phyloP scores from a whole-genome alignment of 495 filamentous ascomycete genomes.

The Penicillium egyptiacum region DNA sequence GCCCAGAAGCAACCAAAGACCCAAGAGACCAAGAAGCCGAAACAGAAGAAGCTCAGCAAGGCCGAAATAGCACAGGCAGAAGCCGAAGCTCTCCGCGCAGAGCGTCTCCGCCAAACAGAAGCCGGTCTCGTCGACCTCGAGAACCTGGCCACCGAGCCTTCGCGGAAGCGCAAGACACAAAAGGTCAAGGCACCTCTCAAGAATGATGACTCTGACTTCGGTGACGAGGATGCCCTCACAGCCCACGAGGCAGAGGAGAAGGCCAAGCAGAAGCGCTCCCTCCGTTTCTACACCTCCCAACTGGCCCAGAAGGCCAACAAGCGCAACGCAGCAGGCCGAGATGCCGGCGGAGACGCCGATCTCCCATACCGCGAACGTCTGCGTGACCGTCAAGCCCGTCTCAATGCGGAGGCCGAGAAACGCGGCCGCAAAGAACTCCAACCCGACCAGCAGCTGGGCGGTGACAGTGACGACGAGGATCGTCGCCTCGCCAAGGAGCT shows the following conservation, averaged over 20 bases:
- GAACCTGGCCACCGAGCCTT: conserved; percentile 37
- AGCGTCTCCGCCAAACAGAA: conserved; percentile 57
- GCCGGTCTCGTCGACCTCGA: conserved; percentile 70
- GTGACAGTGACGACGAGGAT: conserved; percentile 63
- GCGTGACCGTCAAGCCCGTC: conserved; percentile 75
- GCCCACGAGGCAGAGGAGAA: conserved; percentile 75
- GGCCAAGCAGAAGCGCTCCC: conserved; percentile 76
- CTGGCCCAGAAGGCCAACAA: conserved; percentile 89
- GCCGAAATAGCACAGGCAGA: conserved; percentile 53
- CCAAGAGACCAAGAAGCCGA: conserved; percentile 28
- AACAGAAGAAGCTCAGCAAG: conserved; percentile 49
- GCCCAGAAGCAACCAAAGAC: conserved; percentile 27
- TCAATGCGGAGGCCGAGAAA: conserved; percentile 83
- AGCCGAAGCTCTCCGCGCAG: conserved; percentile 54
- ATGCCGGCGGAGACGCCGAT: conserved; percentile 89
- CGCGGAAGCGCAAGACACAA: conserved; percentile 34
- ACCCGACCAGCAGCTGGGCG: conserved; percentile 59
- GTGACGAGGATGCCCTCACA: conserved; percentile 62
- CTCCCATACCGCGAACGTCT: conserved; percentile 87
- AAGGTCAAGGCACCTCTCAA: conserved; percentile 36
- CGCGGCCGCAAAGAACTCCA: conserved; percentile 68
- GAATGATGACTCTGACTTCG: conserved; percentile 62
- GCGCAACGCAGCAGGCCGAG: conserved; percentile 74
- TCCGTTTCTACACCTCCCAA: conserved; percentile 96
- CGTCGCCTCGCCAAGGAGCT: conserved; percentile 42